Evolutionary conservation across 2,329 filamentous ascomycete genomes (phyloP).

Genomic region (Exserohilum rostratum): DNA sequence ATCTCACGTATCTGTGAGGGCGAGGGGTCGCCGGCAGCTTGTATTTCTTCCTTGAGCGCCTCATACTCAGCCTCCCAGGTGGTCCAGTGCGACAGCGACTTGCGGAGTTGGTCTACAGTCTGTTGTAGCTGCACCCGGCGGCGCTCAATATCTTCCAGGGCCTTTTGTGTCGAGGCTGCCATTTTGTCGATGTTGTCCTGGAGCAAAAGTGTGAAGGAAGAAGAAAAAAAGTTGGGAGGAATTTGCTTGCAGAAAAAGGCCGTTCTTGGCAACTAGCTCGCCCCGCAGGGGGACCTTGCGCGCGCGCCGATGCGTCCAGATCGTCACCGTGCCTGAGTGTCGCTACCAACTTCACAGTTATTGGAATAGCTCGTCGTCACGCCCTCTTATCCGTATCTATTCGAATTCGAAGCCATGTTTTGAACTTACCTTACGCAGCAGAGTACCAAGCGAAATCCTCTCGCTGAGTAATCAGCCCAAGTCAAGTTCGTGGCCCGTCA

Average conservation of each 20-base stretch:
- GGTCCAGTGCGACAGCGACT: conserved; percentile 84
- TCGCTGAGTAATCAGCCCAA: conserved; percentile 23
- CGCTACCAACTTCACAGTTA: neutral
- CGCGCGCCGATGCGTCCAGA: conserved; percentile 2
- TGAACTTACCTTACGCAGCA: too few relatives aligned
- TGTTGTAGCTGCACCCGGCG: conserved; percentile 77
- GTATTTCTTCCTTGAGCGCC: conserved; percentile 80
- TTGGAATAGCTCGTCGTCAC: neutral
- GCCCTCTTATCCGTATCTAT: neutral
- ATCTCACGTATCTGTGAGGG: conserved; percentile 50
- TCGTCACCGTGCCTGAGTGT: neutral
- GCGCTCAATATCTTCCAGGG: conserved; percentile 72
- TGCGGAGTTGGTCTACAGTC: conserved; percentile 73
- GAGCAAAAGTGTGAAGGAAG: conserved; percentile 3
- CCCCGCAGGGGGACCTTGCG: conserved; percentile 20
- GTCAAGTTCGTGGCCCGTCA: neutral
- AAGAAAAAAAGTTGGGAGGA: conserved; percentile 2
- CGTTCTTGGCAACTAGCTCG: conserved; percentile 27
- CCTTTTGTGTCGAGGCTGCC: conserved; percentile 49
- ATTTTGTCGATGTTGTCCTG: conserved; percentile 19
- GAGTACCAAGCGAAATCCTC: conserved; percentile 1
- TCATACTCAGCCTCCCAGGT: conserved; percentile 93
- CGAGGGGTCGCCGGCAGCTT: conserved; percentile 45
- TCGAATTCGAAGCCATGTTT: neutral
- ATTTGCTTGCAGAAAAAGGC: conserved; percentile 15